phyloP scores from a whole-genome alignment of 2,329 filamentous ascomycete species.

The Alternaria novae-zelandiae region DNA sequence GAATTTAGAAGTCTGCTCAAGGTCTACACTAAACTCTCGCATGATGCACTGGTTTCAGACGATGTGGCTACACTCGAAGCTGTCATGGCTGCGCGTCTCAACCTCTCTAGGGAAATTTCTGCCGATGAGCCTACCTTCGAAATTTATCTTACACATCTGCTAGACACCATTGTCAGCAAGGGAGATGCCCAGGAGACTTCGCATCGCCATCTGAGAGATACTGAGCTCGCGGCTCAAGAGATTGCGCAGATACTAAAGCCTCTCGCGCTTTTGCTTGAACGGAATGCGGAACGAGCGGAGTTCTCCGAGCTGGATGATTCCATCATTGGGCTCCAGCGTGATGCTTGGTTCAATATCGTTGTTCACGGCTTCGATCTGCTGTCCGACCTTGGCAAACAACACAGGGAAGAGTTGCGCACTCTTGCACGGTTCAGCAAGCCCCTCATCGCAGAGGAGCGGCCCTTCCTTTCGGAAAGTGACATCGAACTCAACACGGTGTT shows the following conservation, averaged over 20 bases:
- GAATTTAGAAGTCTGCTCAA: constrained; percentile 89
- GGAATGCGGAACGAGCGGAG: constrained; percentile 60
- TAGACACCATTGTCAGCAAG: constrained; percentile 88
- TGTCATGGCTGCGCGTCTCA: constrained; percentile 78
- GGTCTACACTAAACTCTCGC: constrained; percentile 76
- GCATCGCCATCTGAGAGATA: constrained; percentile 75
- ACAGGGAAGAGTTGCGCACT: constrained; percentile 77
- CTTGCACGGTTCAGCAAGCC: constrained; percentile 89
- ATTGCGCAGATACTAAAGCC: constrained; percentile 88
- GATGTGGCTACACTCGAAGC: constrained; percentile 73
- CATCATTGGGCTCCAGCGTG: constrained; percentile 74
- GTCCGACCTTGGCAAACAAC: constrained; percentile 74
- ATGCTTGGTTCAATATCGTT: constrained; percentile 98
- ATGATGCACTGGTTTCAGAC: constrained; percentile 73
- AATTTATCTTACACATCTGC: constrained; percentile 81
- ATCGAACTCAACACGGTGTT: constrained; percentile 96
- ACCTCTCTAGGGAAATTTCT: constrained; percentile 74
- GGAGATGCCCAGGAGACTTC: constrained; percentile 79
- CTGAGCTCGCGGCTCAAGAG: constrained; percentile 82
- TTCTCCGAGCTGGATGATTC: constrained; percentile 58
- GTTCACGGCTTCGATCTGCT: constrained; percentile 86
- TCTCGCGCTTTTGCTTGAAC: constrained; percentile 81
- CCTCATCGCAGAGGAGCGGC: constrained; percentile 84
- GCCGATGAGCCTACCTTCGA: constrained; percentile 77
- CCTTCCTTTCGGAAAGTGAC: constrained; percentile 91